Conservation (phyloP, 768 basidiomycete genomes). For the Phylloporus arenicola region DNA sequence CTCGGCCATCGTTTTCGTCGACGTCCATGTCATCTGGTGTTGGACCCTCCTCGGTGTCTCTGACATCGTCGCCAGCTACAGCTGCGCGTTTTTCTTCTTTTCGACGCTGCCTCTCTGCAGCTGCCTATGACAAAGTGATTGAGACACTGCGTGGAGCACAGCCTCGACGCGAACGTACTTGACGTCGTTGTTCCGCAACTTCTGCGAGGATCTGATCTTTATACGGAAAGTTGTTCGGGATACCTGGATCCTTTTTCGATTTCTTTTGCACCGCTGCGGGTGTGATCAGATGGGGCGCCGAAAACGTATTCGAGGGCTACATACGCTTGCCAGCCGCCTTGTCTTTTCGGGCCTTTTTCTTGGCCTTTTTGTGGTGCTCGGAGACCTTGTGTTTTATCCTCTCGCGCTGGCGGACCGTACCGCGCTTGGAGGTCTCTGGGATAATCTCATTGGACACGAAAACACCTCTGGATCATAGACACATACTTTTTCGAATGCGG, state of each 20-base stretch:
- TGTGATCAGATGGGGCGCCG: neutral
- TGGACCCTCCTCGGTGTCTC: constrained; percentile 23
- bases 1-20: constrained; percentile 25
- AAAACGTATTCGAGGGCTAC: neutral
- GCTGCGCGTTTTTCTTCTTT: constrained; percentile 60
- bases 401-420: constrained; percentile 64
- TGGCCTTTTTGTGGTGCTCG: constrained; percentile 72
- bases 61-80: constrained; percentile 25
- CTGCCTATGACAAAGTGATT: constrained; percentile 42
- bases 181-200: constrained; percentile 72
- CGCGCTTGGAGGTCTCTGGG: constrained; percentile 80
- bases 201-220: constrained; percentile 94
- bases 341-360: constrained; percentile 65
- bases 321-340: constrained; percentile 85
- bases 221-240: constrained; percentile 89
- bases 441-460: neutral
- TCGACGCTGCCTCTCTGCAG: constrained; percentile 67
- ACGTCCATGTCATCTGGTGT: constrained; percentile 26
- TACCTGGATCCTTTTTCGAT: constrained; percentile 76
- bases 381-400: constrained; percentile 70
- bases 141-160: neutral
- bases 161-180: constrained; percentile 35
- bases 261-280: constrained; percentile 37
- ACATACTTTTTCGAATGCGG: constrained; percentile 63
- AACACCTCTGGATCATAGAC: neutral